Conservation (phyloP, 345 rosid species). For the Salix brachista region DNA sequence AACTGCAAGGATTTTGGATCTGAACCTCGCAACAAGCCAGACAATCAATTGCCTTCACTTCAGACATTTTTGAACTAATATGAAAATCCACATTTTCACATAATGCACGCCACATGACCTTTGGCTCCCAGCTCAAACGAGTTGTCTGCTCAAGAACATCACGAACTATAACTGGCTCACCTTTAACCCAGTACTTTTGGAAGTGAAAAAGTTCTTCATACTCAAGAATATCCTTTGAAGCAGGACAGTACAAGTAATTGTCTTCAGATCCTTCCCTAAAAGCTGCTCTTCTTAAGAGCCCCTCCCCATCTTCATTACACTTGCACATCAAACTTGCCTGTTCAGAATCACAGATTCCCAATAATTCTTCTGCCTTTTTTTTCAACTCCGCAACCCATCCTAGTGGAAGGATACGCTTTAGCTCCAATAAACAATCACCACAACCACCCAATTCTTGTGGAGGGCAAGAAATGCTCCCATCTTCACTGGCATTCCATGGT, state of each 20-base stretch:
- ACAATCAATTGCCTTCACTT: constrained; percentile 77
- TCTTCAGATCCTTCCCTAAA: constrained; percentile 54
- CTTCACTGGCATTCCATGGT: constrained; percentile 39
- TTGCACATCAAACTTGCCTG: constrained; percentile 13
- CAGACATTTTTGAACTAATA: constrained; percentile 46
- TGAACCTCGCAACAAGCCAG: constrained; percentile 66
- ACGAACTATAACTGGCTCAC: constrained; percentile 73
- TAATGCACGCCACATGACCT: constrained; percentile 94
- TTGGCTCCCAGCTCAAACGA: constrained; percentile 94
- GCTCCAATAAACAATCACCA: constrained; percentile 56
- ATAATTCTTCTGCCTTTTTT: constrained; percentile 31
- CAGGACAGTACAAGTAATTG: constrained; percentile 60
- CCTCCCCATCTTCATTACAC: constrained; percentile 18
- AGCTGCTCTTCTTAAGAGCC: constrained; percentile 42
- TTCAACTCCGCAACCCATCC: constrained; percentile 51
- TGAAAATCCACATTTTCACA: constrained; percentile 44
- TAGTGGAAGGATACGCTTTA: constrained; percentile 50
- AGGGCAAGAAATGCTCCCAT: constrained; percentile 69
- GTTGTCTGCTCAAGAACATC: constrained; percentile 49
- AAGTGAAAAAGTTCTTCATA: constrained; percentile 46
- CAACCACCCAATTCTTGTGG: constrained; percentile 74
- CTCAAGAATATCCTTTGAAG: constrained; percentile 30
- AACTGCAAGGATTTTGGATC: background rate
- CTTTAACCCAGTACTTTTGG: constrained; percentile 68
- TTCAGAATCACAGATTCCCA: constrained; percentile 22